Conservation (phyloP, 2,329 filamentous ascomycete genomes). For the Aspergillus awamori region DNA sequence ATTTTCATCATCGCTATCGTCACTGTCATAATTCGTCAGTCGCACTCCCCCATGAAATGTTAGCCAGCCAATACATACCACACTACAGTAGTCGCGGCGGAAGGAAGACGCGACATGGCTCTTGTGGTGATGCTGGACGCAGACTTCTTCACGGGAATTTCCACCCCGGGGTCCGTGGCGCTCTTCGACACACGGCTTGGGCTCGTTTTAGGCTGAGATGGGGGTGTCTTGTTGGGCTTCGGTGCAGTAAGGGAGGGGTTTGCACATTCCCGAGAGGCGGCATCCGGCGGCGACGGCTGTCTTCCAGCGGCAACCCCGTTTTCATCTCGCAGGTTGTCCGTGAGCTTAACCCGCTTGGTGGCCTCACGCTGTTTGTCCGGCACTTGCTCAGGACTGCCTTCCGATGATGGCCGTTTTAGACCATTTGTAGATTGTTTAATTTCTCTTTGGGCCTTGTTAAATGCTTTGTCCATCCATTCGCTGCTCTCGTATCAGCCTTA, state of each 20-base stretch:
- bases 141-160: conserved; percentile 37
- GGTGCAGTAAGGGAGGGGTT: conserved; percentile 10
- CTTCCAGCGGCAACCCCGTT: conserved; percentile 15
- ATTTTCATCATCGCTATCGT: conserved; percentile 22
- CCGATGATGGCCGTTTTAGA: conserved; percentile 21
- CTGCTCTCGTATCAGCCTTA: conserved; percentile 21
- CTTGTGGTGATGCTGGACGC: conserved; percentile 32
- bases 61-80: conserved; percentile 18
- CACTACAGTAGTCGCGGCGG: conserved; percentile 21
- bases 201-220: conserved; percentile 9
- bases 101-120: conserved; percentile 30
- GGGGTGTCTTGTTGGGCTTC: neutral
- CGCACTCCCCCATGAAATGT: conserved; percentile 10
- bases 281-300: conserved; percentile 4
- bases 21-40: conserved; percentile 15
- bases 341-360: conserved; percentile 35
- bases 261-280: conserved; percentile 2
- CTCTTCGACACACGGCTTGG: conserved; percentile 14
- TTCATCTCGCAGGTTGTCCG: conserved; percentile 32
- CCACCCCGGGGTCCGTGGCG: conserved; percentile 15
- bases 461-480: conserved; percentile 38
- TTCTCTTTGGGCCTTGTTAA: conserved; percentile 24
- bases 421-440: conserved; percentile 7
- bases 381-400: conserved; percentile 10
- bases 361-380: conserved; percentile 14